Percentiles rank a stretch among this genome's conserved stretches.
Evolutionary conservation across 768 basidiomycete genomes (phyloP).

Genomic region (Suillus spraguei): DNA sequence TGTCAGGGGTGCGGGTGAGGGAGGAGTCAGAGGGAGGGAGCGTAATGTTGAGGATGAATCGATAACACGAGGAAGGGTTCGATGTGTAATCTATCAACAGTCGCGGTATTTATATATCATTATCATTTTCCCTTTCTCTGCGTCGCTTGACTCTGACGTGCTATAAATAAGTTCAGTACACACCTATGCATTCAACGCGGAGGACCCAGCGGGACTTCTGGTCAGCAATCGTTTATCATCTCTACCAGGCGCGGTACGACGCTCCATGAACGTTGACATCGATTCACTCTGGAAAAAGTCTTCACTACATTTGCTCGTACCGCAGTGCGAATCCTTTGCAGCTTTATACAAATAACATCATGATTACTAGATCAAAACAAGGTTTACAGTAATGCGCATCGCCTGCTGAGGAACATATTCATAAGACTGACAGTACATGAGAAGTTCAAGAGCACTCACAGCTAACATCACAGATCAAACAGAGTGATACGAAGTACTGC

Average conservation of each 20-base stretch:
- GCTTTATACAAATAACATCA: constrained; percentile 1
- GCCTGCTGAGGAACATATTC: background rate
- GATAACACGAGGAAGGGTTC: no score
- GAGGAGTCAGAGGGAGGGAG: no score
- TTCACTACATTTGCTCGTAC: constrained; percentile 2
- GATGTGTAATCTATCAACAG: no score
- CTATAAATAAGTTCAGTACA: background rate
- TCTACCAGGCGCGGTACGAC: background rate
- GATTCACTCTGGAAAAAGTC: background rate
- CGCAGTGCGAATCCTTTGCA: constrained; percentile 1
- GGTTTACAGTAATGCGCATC: constrained; percentile 5
- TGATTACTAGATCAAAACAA: constrained; percentile 4
- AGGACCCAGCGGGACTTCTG: background rate
- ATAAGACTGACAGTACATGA: background rate
- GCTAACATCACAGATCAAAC: constrained; percentile 6
- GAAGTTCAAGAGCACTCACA: background rate
- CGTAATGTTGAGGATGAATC: no score
- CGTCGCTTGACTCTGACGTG: no score
- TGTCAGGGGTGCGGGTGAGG: no score
- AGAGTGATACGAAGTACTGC: background rate
- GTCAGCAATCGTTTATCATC: background rate
- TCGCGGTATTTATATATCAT: no score
- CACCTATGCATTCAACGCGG: background rate
- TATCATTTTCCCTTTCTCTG: no score
- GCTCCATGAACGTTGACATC: background rate